A percentile compares a stretch with the other conserved stretches of the same genome.
Conservation (phyloP, 257 asterid genomes). For the Plantago ovata region DNA sequence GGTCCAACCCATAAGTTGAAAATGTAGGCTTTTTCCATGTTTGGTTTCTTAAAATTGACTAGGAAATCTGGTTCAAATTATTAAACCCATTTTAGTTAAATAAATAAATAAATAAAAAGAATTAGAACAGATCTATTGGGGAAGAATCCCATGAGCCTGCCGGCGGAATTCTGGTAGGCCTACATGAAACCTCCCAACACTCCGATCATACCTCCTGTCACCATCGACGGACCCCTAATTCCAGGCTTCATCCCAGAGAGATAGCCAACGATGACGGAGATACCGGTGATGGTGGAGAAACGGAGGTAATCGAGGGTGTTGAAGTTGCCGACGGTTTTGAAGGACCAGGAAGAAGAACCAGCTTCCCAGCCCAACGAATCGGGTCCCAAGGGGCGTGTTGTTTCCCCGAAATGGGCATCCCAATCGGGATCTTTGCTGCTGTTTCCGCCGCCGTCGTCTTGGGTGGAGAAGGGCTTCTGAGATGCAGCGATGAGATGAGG, state of each 20-base stretch:
- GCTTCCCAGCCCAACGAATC: conserved; percentile 78
- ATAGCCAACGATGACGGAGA: conserved; percentile 91
- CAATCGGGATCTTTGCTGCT: conserved; percentile 32
- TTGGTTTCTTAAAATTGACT: too few relatives aligned
- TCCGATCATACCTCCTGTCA: conserved; percentile 95
- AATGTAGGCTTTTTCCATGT: too few relatives aligned
- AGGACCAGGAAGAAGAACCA: conserved; percentile 68
- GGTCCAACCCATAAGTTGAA: too few relatives aligned
- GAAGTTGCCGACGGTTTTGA: conserved; percentile 81
- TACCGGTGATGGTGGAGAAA: conserved; percentile 80
- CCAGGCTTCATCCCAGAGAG: conserved; percentile 96
- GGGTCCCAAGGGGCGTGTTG: conserved; percentile 32
- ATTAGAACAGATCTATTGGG: too few relatives aligned
- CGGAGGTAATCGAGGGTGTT: conserved; percentile 86
- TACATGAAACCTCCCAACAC: conserved; percentile 95
- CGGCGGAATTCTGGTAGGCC: conserved; percentile 93
- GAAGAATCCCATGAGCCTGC: conserved; percentile 97
- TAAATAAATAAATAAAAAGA: too few relatives aligned
- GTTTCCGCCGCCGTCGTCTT: too few relatives aligned
- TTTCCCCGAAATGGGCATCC: conserved; percentile 36
- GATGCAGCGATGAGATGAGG: conserved; percentile 1
- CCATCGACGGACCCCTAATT: conserved; percentile 95
- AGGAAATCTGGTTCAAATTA: too few relatives aligned
- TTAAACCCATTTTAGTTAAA: too few relatives aligned
- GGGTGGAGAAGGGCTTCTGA: conserved; percentile 39